Evolutionary conservation across 345 rosid species (phyloP), one percentile per base, ranked within the genome.

Genomic region (Theobroma cacao): DNA sequence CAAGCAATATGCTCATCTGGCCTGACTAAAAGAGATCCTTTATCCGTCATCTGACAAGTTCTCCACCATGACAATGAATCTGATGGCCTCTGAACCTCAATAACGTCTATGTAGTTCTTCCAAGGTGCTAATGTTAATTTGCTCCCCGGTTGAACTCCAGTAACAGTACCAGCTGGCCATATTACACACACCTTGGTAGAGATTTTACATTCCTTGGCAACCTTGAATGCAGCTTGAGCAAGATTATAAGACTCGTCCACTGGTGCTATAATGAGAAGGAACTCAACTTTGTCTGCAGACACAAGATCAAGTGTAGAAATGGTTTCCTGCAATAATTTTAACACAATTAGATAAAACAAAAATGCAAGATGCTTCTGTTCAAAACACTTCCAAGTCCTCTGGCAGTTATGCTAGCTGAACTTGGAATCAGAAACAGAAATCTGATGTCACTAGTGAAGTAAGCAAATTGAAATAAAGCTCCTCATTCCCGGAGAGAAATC

Each of bases 1-100:
- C 98, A 93, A 31, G 88, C 98, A 40, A 93, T 84, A 84, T 95
- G 97, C 72, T 92, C 91, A 43, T 93, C 98, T 0, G 97, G 97
- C 80, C 99, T 86, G 62, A 91, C 94, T 71, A 92, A 83, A 73
- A 95, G 85, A 26, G 89, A 90, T 69, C 98, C 98, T 66, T 76
- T 85, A 33, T 88, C 81, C 5, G 91, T 85, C 94, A 95, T 90
- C 78, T 81, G 81, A 79, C 94, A 93, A 48, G 90, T 82, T 68
- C 80, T 88, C 98, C 99, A 93, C 97, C 98, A 93, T 17, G 90
- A 91, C 18, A 79, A 73, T 22, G 85, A 80, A 80, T 83, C 62
- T 17, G 82, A n/a, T 12, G 85, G 64, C 61, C 69, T 85, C 66
- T 80, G 78, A 59, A 84, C 89, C 82, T 91, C 93, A 78, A 84